phyloP scores from a whole-genome alignment of 192 early-diverging fungal species.

The Rhizoclosmatium globosum region DNA sequence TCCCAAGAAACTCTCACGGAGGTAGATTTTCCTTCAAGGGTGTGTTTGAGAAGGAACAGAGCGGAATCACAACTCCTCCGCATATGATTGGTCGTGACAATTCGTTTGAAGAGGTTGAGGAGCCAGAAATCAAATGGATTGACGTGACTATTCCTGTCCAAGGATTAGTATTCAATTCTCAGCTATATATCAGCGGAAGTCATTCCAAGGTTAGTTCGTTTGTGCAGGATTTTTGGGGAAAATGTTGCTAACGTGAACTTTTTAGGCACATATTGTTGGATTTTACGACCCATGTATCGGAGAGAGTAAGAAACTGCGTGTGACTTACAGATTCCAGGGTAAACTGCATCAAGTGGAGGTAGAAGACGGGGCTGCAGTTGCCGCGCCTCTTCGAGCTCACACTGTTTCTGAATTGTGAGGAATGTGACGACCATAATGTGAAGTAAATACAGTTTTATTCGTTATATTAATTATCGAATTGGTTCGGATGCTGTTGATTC shows the following conservation, averaged over 20 bases:
- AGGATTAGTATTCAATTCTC: conserved; percentile 81
- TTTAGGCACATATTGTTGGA: conserved; percentile 82
- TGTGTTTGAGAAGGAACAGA: background rate
- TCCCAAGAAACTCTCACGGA: background rate
- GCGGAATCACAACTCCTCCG: conserved; percentile 12
- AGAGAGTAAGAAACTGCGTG: conserved; percentile 80
- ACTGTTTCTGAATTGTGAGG: conserved; percentile 9
- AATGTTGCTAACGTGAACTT: background rate
- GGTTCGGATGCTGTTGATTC: too few species aligned
- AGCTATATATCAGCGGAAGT: conserved; percentile 87
- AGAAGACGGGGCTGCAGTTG: conserved; percentile 79
- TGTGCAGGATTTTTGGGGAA: background rate
- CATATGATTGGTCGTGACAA: conserved; percentile 35
- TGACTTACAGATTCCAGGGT: conserved; percentile 86
- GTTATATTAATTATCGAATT: too few species aligned
- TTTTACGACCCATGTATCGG: conserved; percentile 97
- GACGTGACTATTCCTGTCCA: conserved; percentile 93
- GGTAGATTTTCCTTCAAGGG: background rate
- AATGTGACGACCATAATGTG: background rate
- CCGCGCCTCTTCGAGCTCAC: conserved; percentile 76
- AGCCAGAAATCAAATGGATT: conserved; percentile 45
- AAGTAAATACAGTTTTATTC: too few species aligned
- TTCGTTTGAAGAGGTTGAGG: conserved; percentile 24
- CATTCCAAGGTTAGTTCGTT: conserved; percentile 77
- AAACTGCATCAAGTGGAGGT: conserved; percentile 82